Percentiles rank a stretch among this genome's conserved stretches.
Conservation (phyloP, 2,329 filamentous ascomycete species). For the Colletotrichum lentis region DNA sequence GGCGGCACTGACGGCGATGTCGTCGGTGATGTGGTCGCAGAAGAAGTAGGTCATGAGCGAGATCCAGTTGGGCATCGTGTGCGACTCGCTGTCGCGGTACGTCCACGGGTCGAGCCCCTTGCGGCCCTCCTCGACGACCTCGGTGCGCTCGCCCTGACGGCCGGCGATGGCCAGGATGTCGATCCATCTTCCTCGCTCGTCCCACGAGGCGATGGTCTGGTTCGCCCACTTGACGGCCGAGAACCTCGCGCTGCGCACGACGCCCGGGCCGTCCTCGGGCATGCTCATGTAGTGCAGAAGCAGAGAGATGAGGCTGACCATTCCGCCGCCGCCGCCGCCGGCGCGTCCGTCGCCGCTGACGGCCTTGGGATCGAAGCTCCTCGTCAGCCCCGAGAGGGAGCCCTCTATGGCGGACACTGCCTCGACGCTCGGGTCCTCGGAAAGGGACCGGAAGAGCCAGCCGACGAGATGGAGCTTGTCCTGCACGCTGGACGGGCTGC, state of each 20-base stretch:
- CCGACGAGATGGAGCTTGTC: constrained; percentile 64
- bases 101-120: constrained; percentile 81
- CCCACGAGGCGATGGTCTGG: constrained; percentile 80
- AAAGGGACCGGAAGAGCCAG: constrained; percentile 86
- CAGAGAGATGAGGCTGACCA: constrained; percentile 56
- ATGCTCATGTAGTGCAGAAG: constrained; percentile 74
- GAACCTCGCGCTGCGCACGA: constrained; percentile 79
- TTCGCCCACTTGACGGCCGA: constrained; percentile 90
- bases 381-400: constrained; percentile 77
- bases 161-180: constrained; percentile 82
- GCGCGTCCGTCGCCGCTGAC: constrained; percentile 41
- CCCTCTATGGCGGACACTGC: constrained; percentile 90
- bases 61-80: constrained; percentile 59
- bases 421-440: constrained; percentile 77
- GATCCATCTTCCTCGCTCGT: constrained; percentile 85
- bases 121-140: constrained; percentile 87
- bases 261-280: constrained; percentile 53
- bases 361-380: constrained; percentile 52
- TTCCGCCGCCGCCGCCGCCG: background rate
- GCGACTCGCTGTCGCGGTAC: constrained; percentile 46
- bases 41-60: constrained; percentile 62
- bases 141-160: constrained; percentile 72
- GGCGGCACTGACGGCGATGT: constrained; percentile 13
- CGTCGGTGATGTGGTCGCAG: constrained; percentile 38
- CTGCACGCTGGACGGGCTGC: constrained; percentile 63